Evolutionary conservation across 768 basidiomycete species (phyloP), one percentile per base, ranked within the genome.

Genomic region (Tulasnella sp.): DNA sequence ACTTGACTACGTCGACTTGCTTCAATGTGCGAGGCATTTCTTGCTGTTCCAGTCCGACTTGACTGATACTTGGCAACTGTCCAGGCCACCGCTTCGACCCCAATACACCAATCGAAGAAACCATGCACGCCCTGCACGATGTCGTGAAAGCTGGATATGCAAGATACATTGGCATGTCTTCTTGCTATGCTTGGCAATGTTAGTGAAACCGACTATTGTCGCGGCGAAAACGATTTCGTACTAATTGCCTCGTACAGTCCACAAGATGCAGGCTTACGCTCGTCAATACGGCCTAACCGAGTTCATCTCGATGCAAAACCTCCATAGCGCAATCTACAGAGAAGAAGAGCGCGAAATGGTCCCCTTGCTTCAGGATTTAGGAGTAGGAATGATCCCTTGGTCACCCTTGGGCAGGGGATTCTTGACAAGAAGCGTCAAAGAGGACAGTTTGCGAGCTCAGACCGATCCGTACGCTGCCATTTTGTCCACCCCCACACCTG

Each of bases 1-100:
- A 28, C 64, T 85, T 72, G 86, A 88, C 72, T 88, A 88, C 78
- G 85, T 89, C 81, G 88, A 88, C 82, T 82, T 88, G 4, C 83
- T 88, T 14, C 88, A 88, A 78, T 85, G 34, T 34, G 20, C 7
- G n/a, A 41, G 85, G 86, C 46, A 3, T 9, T 46, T 20, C 46
- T 20, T 16, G 16, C 0, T 46, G 18, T 46, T 46, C 18, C 12
- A 46, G 46, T 0, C 12, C 1, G 46, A 16, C 16, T 18, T 16
- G 14, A 16, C 46, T 46, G 16, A 46, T 46, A 18, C 18, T 46
- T 46, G 46, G 46, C 18, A 46, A 3, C 16, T n/a, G 11, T 31
- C 4, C 5, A 77, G 76, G 76, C 31, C 76, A 77, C 54, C 76
- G 76, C 6, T 77, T 77, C 31, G 76, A 77, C 37, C 22, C 8